A percentile compares a stretch with the other conserved stretches of the same genome.
These are phyloP conservation scores for Diaporthe helianthi DNA, from an alignment of 2,329 filamentous ascomycete species.

Conservation along the genomic window DNA sequence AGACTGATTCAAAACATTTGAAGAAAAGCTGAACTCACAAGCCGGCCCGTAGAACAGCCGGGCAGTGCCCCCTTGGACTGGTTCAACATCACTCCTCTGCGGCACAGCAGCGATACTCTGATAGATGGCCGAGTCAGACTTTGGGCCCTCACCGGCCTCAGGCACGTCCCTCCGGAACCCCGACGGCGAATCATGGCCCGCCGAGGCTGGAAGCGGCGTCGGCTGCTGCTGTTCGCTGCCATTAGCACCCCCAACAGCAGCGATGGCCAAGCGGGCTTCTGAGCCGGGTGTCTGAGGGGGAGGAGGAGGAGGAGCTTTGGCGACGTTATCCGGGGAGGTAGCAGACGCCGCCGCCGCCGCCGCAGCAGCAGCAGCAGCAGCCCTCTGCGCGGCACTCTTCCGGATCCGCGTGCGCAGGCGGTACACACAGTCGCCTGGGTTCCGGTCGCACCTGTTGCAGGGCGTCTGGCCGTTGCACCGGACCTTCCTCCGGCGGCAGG, in stretches of 20 bases:
- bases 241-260: neutral
- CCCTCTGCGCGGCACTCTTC: slow-evolving; percentile 27
- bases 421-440: slow-evolving; percentile 33
- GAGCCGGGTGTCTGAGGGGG: neutral
- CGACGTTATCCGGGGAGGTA: neutral
- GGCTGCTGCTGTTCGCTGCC: slow-evolving; percentile 5
- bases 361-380: slow-evolving; percentile 8
- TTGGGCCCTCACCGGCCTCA: neutral
- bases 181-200: neutral
- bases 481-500: slow-evolving; percentile 34
- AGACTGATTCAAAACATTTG: neutral
- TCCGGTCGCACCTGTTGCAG: slow-evolving; percentile 34
- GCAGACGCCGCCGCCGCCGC: neutral
- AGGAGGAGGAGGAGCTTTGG: neutral
- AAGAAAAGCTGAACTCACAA: slow-evolving; percentile 3
- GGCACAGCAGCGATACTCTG: slow-evolving; percentile 33
- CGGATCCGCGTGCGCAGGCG: slow-evolving; percentile 35
- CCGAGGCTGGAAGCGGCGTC: neutral
- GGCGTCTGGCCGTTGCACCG: slow-evolving; percentile 34
- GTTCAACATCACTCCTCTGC: slow-evolving; percentile 21
- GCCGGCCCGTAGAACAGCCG: slow-evolving; percentile 33
- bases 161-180: neutral
- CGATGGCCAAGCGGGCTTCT: neutral
- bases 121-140: slow-evolving; percentile 29
- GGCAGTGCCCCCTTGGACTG: slow-evolving; percentile 28